Conservation (phyloP, 1,139 yeast genomes). For the Yamadazyma buinensis region DNA sequence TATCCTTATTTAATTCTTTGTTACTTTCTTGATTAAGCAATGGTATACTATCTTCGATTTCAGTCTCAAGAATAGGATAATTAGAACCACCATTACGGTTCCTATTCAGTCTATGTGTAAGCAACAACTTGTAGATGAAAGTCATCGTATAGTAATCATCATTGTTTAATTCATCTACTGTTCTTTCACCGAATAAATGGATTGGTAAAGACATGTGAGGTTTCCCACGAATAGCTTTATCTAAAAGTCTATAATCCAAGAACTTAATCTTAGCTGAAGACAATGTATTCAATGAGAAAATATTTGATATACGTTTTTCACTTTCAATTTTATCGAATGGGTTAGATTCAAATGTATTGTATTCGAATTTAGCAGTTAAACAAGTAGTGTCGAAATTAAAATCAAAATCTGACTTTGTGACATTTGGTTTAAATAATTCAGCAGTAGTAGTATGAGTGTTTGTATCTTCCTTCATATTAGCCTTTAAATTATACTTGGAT, state of each 20-base stretch:
- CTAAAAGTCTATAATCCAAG: constrained; percentile 22
- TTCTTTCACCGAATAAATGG: constrained; percentile 19
- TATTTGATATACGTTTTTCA: constrained; percentile 18
- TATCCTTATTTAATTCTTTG: not conserved
- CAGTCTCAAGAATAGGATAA: not conserved
- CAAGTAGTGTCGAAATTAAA: constrained; percentile 19
- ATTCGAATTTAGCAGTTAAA: constrained; percentile 34
- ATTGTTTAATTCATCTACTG: constrained; percentile 10
- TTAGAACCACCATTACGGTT: constrained; percentile 29
- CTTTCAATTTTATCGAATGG: constrained; percentile 20
- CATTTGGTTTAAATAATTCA: not conserved
- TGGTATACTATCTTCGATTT: constrained; percentile 7
- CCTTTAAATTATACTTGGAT: not conserved
- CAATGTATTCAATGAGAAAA: constrained; percentile 30
- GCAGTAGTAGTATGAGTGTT: not conserved
- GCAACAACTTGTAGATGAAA: constrained; percentile 28
- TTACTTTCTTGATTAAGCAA: too few relatives aligned
- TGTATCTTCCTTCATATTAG: not conserved
- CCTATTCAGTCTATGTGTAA: constrained; percentile 29
- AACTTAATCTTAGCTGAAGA: constrained; percentile 8
- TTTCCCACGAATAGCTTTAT: constrained; percentile 27
- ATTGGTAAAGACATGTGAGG: constrained; percentile 22
- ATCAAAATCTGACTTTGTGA: not conserved
- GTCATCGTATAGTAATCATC: constrained; percentile 33
- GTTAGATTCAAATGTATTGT: constrained; percentile 29